phyloP scores from a whole-genome alignment of 495 filamentous ascomycete genomes.

The Penicillium fimorum region DNA sequence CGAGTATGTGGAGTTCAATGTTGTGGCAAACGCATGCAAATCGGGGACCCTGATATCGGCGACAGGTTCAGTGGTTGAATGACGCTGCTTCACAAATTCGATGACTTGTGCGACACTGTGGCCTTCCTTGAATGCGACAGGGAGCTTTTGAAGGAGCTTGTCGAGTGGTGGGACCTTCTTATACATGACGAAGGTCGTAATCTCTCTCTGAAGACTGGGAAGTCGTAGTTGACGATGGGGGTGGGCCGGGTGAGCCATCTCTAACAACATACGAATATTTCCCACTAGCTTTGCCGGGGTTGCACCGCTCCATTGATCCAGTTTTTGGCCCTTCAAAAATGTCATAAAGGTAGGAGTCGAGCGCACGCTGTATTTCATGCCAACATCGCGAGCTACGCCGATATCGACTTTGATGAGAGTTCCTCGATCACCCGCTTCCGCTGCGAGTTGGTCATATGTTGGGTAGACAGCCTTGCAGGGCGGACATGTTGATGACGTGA shows the following conservation, averaged over 20 bases:
- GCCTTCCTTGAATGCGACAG: constrained; percentile 46
- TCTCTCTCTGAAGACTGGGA: constrained; percentile 62
- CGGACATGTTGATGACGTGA: constrained; percentile 82
- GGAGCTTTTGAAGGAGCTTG: constrained; percentile 80
- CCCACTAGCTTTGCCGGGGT: constrained; percentile 64
- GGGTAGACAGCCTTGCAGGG: constrained; percentile 86
- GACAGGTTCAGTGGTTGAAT: constrained; percentile 23
- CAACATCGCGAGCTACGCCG: constrained; percentile 63
- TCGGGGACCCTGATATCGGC: constrained; percentile 51
- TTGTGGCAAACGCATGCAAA: constrained; percentile 45
- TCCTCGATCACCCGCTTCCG: constrained; percentile 65
- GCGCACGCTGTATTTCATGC: constrained; percentile 61
- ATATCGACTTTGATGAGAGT: constrained; percentile 84
- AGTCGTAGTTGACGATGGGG: constrained; percentile 68
- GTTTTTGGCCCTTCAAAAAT: constrained; percentile 71
- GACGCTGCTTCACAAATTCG: constrained; percentile 57
- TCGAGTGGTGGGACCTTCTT: constrained; percentile 78
- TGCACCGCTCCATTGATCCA: constrained; percentile 79
- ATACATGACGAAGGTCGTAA: constrained; percentile 68
- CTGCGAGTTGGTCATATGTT: constrained; percentile 76
- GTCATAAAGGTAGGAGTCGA: constrained; percentile 91
- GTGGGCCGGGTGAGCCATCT: constrained; percentile 76
- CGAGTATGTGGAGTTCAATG: constrained; percentile 30
- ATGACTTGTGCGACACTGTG: constrained; percentile 56
- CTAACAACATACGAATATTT: constrained; percentile 69